Base-by-base conservation (phyloP, 2,329 filamentous ascomycete species). In the Zymoseptoria crescenta region DNA sequence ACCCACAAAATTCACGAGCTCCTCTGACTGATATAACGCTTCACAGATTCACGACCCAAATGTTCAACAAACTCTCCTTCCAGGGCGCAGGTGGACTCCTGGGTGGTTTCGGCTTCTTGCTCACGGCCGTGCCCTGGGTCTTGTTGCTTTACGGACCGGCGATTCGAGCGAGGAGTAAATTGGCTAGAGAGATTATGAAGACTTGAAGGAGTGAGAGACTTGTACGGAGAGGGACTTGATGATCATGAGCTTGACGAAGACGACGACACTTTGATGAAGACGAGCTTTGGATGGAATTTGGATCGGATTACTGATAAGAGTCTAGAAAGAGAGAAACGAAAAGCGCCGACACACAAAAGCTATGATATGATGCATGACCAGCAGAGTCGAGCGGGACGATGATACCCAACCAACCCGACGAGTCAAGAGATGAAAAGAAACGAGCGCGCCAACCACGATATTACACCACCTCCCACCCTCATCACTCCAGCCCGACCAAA, bases 41-140 rank as follows among this genome's bases (percentile, higher is more conserved):
- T 16, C 20, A 4, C 53, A 61, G 58, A 19, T 82, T 95, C 13
- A 90, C 89, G 0, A 77, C 79, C 2, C 78, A 84, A 54, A 82
- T 96, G 80, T 96, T 94, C 69, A 79, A 74, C 1, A 83, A 84
- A 7, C 75, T 96, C 49, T 88, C 88, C 0, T 86, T 87, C 66
- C 82, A 82, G 6, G 84, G 81, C 1, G 91, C 89, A 0, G 88
- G 87, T 2, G 89, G 84, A 62, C 70, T 96, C 52, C 75, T 96
- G 6, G 92, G 91, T 4, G 88, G 85, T 0, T 83, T 96, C 61
- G 82, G 80, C 2, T 76, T 78, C 2, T 58, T 81, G 1, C 73
- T 96, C 62, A 92, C 89, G 0, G 72, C 88, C 1, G 91, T 96
- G n/a, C 93, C 92, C 0, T 96, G 91, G 89, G 85, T 92, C 0